Evolutionary conservation across 768 basidiomycete species (phyloP).

Genomic region (Termitomyces sp.): DNA sequence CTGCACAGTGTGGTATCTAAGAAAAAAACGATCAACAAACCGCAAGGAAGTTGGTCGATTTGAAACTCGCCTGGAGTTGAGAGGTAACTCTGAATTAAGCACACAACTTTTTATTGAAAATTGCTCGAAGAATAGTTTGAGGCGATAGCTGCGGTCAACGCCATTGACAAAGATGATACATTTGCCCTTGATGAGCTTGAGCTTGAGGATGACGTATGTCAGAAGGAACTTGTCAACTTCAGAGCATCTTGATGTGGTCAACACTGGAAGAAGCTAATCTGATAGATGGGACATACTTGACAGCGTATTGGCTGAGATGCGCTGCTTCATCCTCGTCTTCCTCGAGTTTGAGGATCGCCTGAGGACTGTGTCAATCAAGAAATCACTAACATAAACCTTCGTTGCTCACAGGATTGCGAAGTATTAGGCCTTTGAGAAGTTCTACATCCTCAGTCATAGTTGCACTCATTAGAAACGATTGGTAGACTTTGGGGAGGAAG

Average conservation of each 20-base stretch:
- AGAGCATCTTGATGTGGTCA: conserved; percentile 53
- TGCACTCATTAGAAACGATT: conserved; percentile 95
- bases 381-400: not conserved
- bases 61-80: conserved; percentile 76
- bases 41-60: not conserved
- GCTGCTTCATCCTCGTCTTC: conserved; percentile 83
- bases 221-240: conserved; percentile 98
- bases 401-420: conserved; percentile 76
- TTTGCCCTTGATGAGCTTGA: conserved; percentile 94
- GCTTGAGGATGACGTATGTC: conserved; percentile 93
- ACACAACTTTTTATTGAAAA: conserved; percentile 97
- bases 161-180: conserved; percentile 96
- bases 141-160: conserved; percentile 89
- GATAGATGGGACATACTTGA: conserved; percentile 44
- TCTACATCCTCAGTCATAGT: conserved; percentile 98
- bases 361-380: conserved; percentile 1
- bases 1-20: conserved; percentile 92
- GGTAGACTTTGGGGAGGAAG: conserved; percentile 77
- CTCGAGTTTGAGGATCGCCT: conserved; percentile 86
- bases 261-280: not conserved
- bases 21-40: not conserved
- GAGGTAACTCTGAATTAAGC: conserved; percentile 90
- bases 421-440: conserved; percentile 78
- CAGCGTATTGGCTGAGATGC: conserved; percentile 81
- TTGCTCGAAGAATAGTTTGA: conserved; percentile 98